Base-by-base conservation (phyloP, 306 rosid species). In the Pterocarpus santalinus region DNA sequence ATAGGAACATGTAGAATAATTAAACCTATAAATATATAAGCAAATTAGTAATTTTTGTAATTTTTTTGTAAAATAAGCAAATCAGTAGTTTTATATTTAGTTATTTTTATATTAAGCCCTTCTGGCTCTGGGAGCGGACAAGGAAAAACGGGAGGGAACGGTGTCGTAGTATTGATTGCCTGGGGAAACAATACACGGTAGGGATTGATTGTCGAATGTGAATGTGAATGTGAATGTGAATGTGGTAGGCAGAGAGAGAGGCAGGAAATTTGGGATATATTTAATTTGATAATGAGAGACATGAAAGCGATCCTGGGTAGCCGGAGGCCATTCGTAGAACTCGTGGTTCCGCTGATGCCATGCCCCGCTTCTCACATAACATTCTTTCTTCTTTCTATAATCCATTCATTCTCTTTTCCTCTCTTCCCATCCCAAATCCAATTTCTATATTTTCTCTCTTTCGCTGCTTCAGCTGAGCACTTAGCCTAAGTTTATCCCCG, bases 261-360 rank as follows among this genome's bases (percentile, higher is more conserved):
- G 39, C 78, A 61, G 9, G 32, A 36, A 61, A 51, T 2, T 41
- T 61, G 32, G 51, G 5, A 35, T 34, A 51, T 14, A 9, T 56
- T 51, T 51, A 30, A 36, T 36, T 68, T 57, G 52, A 11, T 58
- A 56, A 3, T 2, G 38, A 8, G 36, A 46, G 74, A 34, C 38
- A 34, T 80, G 87, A 87, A 83, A 83, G 81, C 73, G 87, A 83
- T 76, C n/a, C 57, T 52, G 53, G 53, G 78, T 47, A 65, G 35
- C 80, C 82, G 9, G n/a, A 84, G 76, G 49, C 83, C 89, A 86
- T 86, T 80, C 79, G 73, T 80, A 72, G 22, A 69, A 79, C 38
- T 75, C 69, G 85, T 83, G 87, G 83, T 67, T 83, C 81, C 77
- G 5, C 49, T 83, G 32, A 2, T 51, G 57, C 57, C 57, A 69